A percentile compares a stretch with the other conserved stretches of the same genome.
Evolutionary conservation across 495 filamentous ascomycete species (phyloP).

Genomic region (Daldinia grandis): DNA sequence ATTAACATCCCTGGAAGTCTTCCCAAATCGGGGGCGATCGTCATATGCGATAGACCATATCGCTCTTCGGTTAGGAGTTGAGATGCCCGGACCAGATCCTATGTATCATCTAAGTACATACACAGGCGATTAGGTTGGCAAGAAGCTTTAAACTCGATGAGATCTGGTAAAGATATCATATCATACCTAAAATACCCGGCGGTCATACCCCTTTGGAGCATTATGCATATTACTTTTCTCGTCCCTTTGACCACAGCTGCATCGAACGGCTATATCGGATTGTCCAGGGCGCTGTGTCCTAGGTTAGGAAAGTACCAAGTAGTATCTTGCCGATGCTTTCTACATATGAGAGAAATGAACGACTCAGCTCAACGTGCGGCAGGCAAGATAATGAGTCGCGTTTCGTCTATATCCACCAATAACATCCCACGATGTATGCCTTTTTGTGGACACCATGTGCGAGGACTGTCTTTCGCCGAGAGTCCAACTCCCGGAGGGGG

Average conservation of each 20-base stretch:
- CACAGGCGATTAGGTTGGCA: background rate
- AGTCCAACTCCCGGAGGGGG: background rate
- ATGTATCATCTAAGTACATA: conserved; percentile 1
- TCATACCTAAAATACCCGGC: background rate
- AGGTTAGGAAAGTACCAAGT: no score
- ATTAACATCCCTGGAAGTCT: conserved; percentile 36
- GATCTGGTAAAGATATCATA: background rate
- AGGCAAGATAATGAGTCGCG: conserved; percentile 26
- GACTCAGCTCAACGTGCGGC: conserved; percentile 12
- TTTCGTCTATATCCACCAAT: conserved; percentile 10
- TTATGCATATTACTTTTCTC: background rate
- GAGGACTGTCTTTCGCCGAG: background rate
- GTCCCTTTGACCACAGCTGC: background rate
- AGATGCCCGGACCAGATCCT: conserved; percentile 43
- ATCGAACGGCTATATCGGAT: background rate
- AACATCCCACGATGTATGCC: background rate
- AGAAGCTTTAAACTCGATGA: background rate
- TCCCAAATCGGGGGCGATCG: conserved; percentile 41
- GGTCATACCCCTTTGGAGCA: background rate
- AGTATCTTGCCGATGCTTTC: background rate
- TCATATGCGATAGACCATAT: conserved; percentile 35
- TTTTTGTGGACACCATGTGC: conserved; percentile 6
- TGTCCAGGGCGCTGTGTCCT: no score
- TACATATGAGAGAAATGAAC: conserved; percentile 26
- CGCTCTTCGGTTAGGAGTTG: conserved; percentile 31